phyloP scores from a whole-genome alignment of 2,329 filamentous ascomycete species.

The Fusarium sp. region DNA sequence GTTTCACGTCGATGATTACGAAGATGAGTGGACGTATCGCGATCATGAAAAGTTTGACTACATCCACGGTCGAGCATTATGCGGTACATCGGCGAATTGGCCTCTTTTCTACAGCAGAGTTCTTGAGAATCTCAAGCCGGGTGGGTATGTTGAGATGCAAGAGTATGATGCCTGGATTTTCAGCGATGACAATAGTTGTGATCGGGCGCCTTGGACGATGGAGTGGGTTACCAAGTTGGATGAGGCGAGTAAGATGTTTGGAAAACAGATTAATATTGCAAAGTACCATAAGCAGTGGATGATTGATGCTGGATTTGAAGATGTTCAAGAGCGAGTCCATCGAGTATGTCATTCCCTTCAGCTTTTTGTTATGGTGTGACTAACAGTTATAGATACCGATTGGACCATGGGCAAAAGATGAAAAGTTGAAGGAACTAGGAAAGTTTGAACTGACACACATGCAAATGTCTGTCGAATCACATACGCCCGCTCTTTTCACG shows the following conservation, averaged over 20 bases:
- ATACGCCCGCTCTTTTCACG: conserved; percentile 55
- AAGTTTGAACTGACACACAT: conserved; percentile 54
- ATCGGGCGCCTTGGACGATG: conserved; percentile 53
- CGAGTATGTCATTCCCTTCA: conserved; percentile 13
- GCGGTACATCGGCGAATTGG: conserved; percentile 51
- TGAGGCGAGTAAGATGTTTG: conserved; percentile 51
- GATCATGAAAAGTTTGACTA: conserved; percentile 51
- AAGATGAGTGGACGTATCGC: conserved; percentile 57
- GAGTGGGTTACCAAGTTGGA: conserved; percentile 55
- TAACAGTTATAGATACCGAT: conserved; percentile 50
- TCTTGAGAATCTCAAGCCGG: conserved; percentile 49
- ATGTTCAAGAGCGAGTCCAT: conserved; percentile 45
- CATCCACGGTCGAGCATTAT: conserved; percentile 53
- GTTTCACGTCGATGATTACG: conserved; percentile 74
- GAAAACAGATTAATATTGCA: conserved; percentile 55
- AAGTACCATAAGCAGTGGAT: conserved; percentile 54
- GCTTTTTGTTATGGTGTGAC: too few species aligned
- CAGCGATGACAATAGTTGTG: conserved; percentile 54
- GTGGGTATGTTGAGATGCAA: conserved; percentile 55
- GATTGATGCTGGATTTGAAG: conserved; percentile 53
- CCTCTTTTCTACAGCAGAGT: conserved; percentile 48
- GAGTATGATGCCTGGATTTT: conserved; percentile 55
- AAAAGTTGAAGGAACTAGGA: conserved; percentile 52
- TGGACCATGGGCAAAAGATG: conserved; percentile 54
- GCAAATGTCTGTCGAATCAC: conserved; percentile 58